A percentile compares a stretch with the other conserved stretches of the same genome.
Conservation (phyloP, 1,139 yeast genomes). For the Saccharomyces pastorianus region DNA sequence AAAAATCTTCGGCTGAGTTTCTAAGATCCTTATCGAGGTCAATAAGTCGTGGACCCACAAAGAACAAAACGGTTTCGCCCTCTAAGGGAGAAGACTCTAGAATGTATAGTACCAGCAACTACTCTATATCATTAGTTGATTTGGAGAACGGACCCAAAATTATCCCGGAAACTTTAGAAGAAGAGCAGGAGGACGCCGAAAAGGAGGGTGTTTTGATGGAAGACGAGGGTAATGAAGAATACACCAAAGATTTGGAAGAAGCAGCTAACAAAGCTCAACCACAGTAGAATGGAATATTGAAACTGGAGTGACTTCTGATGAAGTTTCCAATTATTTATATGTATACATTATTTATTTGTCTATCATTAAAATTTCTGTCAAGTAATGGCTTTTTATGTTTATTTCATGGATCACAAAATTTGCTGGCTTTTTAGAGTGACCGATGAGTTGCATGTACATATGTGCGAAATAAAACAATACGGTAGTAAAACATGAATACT, state of each 20-base stretch:
- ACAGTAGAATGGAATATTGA: background rate
- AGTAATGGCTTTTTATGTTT: background rate
- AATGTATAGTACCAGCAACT: conserved; percentile 4
- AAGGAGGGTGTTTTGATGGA: conserved; percentile 7
- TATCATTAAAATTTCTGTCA: background rate
- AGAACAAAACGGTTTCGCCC: background rate
- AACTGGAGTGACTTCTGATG: background rate
- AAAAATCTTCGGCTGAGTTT: conserved; percentile 21
- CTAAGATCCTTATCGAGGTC: conserved; percentile 28
- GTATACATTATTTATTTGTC: background rate
- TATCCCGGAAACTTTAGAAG: conserved; percentile 1
- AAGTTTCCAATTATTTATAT: background rate
- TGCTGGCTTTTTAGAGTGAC: too few species aligned
- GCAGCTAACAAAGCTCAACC: conserved; percentile 1
- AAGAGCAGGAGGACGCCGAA: conserved; percentile 6
- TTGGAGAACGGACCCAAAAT: background rate
- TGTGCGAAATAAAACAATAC: background rate
- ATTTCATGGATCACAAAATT: background rate
- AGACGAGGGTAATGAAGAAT: conserved; percentile 8
- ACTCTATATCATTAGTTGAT: conserved; percentile 6
- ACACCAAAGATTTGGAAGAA: conserved; percentile 1
- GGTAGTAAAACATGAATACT: background rate
- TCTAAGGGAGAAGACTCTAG: background rate
- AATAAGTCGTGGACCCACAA: conserved; percentile 19
- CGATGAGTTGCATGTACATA: background rate